A percentile compares a stretch with the other conserved stretches of the same genome.
These are phyloP conservation scores for Gyromitra esculenta DNA, from an alignment of 2,329 filamentous ascomycete genomes.

Conservation along the genomic window DNA sequence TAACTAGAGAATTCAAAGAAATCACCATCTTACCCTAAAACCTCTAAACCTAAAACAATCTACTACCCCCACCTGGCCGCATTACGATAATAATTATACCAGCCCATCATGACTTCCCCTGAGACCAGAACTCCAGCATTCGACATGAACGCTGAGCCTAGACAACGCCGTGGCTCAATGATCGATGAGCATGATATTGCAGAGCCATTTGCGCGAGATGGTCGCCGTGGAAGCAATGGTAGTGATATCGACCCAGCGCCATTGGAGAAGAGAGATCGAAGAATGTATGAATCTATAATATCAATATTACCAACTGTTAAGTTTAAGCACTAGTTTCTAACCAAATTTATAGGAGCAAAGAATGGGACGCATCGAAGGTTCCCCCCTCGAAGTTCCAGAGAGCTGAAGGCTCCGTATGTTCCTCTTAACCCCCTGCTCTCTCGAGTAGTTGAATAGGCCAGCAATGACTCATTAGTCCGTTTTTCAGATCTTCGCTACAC, in stretches of 20 bases:
- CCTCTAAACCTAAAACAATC: not conserved
- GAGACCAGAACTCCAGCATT: constrained; percentile 43
- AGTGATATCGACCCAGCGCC: constrained; percentile 33
- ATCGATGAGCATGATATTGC: constrained; percentile 29
- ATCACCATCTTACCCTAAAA: not conserved
- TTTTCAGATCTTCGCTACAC: constrained; percentile 52
- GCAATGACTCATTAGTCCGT: constrained; percentile 2
- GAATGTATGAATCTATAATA: constrained; percentile 39
- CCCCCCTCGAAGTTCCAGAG: constrained; percentile 53
- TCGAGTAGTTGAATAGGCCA: no score
- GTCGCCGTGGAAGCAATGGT: constrained; percentile 43
- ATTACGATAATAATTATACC: constrained; percentile 12
- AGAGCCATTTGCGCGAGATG: constrained; percentile 23
- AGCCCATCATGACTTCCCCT: constrained; percentile 32
- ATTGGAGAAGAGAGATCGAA: constrained; percentile 44
- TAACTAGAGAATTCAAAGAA: constrained; percentile 6
- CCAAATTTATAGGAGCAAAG: constrained; percentile 49
- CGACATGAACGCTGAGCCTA: constrained; percentile 25
- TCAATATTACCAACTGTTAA: not conserved
- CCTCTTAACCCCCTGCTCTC: not conserved
- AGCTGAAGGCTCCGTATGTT: constrained; percentile 50
- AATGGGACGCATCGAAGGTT: constrained; percentile 55
- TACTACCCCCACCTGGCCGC: not conserved
- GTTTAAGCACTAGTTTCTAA: constrained; percentile 24
- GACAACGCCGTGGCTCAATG: constrained; percentile 42